Evolutionary conservation across 2,329 filamentous ascomycete genomes (phyloP).

Genomic region (Claviceps arundinis): DNA sequence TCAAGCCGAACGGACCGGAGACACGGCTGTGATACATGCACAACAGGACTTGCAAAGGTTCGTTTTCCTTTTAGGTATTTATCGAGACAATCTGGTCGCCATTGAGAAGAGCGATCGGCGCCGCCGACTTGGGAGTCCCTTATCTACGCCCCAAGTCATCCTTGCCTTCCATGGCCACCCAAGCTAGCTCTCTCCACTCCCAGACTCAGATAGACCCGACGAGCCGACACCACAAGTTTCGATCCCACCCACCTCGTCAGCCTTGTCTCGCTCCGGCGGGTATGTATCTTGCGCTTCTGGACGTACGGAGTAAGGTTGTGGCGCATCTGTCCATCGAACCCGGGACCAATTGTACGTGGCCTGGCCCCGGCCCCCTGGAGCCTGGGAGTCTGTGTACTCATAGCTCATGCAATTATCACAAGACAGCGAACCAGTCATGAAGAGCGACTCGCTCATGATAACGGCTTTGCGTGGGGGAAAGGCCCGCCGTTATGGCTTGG

Average conservation of each 20-base stretch:
- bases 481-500: not conserved
- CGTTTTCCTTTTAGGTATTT: not conserved
- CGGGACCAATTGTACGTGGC: not conserved
- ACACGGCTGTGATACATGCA: no score
- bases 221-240: not conserved
- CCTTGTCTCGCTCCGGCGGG: not conserved
- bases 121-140: constrained; percentile 3
- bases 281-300: not conserved
- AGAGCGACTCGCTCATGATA: not conserved
- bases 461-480: not conserved
- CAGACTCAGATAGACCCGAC: not conserved
- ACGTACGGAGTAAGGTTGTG: not conserved
- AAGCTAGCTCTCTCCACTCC: not conserved
- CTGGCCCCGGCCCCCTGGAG: not conserved
- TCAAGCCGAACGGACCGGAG: no score
- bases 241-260: not conserved
- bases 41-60: not conserved
- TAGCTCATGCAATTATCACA: no score
- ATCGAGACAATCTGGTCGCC: not conserved
- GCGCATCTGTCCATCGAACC: not conserved
- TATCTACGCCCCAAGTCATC: constrained; percentile 1
- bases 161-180: not conserved
- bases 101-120: constrained; percentile 2
- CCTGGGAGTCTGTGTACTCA: not conserved
- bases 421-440: not conserved